Conservation (phyloP, 306 rosid species). For the Dryas alaskensis region DNA sequence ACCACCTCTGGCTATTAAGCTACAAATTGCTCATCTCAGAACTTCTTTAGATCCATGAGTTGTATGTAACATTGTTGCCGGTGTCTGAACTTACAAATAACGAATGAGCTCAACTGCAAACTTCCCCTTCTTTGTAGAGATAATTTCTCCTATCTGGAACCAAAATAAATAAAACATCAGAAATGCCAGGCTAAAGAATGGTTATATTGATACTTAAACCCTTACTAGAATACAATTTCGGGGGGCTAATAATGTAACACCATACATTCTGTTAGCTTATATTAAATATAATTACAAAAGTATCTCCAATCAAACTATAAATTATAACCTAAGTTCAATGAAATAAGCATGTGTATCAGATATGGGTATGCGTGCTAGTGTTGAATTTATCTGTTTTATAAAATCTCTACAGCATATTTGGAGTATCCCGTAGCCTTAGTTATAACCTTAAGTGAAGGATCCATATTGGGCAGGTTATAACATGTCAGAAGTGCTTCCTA, state of each 20-base stretch:
- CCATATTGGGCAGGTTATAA: too few relatives aligned
- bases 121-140: conserved; percentile 79
- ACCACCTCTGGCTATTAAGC: background rate
- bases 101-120: conserved; percentile 77
- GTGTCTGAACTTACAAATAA: conserved; percentile 42
- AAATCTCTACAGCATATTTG: background rate
- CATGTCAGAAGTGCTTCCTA: too few relatives aligned
- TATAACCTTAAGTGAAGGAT: background rate
- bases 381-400: background rate
- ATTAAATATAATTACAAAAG: background rate
- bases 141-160: conserved; percentile 78
- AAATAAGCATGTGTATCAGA: background rate
- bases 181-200: conserved; percentile 5
- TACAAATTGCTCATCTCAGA: background rate
- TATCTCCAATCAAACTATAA: too few relatives aligned
- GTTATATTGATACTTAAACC: background rate
- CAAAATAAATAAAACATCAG: conserved; percentile 22
- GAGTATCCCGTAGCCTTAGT: background rate
- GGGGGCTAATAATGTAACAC: background rate
- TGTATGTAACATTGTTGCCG: background rate
- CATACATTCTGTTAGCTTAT: background rate
- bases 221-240: background rate
- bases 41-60: background rate
- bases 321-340: too few relatives aligned
- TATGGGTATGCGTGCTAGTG: background rate